These are phyloP conservation scores for Xylaria grammica DNA, from an alignment of 495 filamentous ascomycete species.

Conservation along the genomic window DNA sequence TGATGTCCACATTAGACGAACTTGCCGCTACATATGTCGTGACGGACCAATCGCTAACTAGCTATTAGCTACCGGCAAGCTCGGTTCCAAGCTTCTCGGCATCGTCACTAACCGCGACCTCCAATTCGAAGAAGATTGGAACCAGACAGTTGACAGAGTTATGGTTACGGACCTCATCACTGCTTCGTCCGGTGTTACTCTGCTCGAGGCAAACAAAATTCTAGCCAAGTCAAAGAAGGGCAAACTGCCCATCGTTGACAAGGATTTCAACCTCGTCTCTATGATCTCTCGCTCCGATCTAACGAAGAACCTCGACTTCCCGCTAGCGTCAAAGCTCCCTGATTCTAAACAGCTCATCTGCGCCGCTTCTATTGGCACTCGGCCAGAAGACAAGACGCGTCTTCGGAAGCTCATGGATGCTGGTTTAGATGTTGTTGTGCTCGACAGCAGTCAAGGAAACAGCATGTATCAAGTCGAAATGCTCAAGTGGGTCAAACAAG, in stretches of 20 bases:
- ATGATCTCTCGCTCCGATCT: constrained; percentile 96
- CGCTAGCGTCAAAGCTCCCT: constrained; percentile 93
- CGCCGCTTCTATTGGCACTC: constrained; percentile 92
- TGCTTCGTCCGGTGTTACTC: constrained; percentile 80
- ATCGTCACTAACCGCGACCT: constrained; percentile 98
- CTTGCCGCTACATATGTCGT: constrained; percentile 37
- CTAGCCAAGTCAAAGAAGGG: constrained; percentile 97
- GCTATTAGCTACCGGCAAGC: constrained; percentile 79
- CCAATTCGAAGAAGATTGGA: constrained; percentile 82
- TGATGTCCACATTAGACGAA: constrained; percentile 31
- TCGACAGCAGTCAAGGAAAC: constrained; percentile 97
- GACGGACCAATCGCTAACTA: constrained; percentile 34
- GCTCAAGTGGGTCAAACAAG: constrained; percentile 92
- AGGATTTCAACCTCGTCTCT: constrained; percentile 83
- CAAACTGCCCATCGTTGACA: constrained; percentile 96
- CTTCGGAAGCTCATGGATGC: constrained; percentile 91
- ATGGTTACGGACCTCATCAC: constrained; percentile 98
- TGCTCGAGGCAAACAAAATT: constrained; percentile 89
- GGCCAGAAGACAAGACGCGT: constrained; percentile 85
- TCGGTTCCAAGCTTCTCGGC: constrained; percentile 92
- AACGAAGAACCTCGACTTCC: constrained; percentile 98
- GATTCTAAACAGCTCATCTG: constrained; percentile 97
- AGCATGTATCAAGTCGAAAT: constrained; percentile 96
- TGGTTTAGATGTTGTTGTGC: constrained; percentile 91
- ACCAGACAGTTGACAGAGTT: constrained; percentile 79